Conservation (phyloP, 129 eudicot genomes). For the Glebionis coronaria region DNA sequence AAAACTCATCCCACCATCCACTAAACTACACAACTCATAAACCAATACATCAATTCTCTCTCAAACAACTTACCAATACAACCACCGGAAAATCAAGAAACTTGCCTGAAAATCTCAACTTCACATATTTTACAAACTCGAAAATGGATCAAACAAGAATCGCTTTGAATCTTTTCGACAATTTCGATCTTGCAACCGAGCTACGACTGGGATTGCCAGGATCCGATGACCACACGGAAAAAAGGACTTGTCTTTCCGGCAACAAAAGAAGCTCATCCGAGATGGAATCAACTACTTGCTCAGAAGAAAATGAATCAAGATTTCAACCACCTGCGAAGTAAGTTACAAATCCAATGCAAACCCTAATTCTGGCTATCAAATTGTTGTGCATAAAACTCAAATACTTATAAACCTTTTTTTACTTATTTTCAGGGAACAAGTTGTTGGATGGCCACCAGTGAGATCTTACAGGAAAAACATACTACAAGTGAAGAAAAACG, state of each 20-base stretch:
- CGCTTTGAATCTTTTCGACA: conserved; percentile 30
- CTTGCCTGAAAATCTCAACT: conserved; percentile 21
- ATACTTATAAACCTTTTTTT: conserved; percentile 1
- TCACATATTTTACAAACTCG: conserved; percentile 1
- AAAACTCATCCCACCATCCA: conserved; percentile 15
- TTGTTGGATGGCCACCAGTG: conserved; percentile 95
- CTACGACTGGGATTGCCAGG: conserved; percentile 70
- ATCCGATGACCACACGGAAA: conserved; percentile 38
- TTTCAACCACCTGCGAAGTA: conserved; percentile 62
- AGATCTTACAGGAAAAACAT: conserved; percentile 73
- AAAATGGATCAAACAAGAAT: conserved; percentile 28
- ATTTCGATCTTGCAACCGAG: conserved; percentile 55
- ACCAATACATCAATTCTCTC: conserved; percentile 19
- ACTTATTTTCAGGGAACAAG: conserved; percentile 62
- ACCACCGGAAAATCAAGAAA: conserved; percentile 15
- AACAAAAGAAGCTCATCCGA: conserved; percentile 62
- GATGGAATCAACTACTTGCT: conserved; percentile 34
- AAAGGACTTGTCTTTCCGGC: conserved; percentile 22
- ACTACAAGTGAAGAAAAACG: conserved; percentile 46
- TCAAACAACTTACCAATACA: neutral
- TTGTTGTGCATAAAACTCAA: neutral
- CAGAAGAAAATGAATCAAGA: conserved; percentile 39
- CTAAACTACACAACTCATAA: conserved; percentile 37
- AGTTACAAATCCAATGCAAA: conserved; percentile 29
- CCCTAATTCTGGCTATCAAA: neutral